These are phyloP conservation scores for Metschnikowia arizonensis DNA, from an alignment of 805 yeast species.

Conservation along the genomic window DNA sequence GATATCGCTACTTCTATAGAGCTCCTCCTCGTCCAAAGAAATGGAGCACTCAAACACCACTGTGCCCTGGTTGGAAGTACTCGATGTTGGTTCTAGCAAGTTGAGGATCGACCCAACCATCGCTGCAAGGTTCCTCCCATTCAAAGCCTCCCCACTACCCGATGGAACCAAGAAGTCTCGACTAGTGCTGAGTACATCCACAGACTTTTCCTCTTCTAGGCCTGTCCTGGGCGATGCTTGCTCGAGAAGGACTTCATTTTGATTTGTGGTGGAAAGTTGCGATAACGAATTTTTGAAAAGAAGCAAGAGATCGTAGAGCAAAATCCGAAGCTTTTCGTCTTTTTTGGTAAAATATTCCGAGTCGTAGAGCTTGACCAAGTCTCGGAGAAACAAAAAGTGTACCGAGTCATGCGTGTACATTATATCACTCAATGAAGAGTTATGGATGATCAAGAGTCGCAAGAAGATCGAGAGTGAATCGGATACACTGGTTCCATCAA, in stretches of 20 bases:
- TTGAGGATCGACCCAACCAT: slow-evolving; percentile 22
- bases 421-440: slow-evolving; percentile 41
- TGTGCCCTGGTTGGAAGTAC: slow-evolving; percentile 19
- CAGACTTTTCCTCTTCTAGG: background rate
- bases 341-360: slow-evolving; percentile 33
- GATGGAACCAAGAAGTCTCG: background rate
- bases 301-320: slow-evolving; percentile 55
- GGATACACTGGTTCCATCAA: slow-evolving; percentile 13
- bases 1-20: slow-evolving; percentile 30
- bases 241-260: slow-evolving; percentile 10
- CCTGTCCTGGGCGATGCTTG: background rate
- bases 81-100: slow-evolving; percentile 28
- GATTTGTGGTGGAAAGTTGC: slow-evolving; percentile 7
- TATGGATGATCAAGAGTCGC: slow-evolving; percentile 57
- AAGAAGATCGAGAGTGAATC: slow-evolving; percentile 45
- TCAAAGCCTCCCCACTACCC: slow-evolving; percentile 1
- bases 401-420: slow-evolving; percentile 39
- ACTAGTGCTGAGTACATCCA: background rate
- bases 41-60: slow-evolving; percentile 7
- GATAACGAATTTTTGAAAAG: slow-evolving; percentile 45
- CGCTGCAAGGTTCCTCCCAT: slow-evolving; percentile 2
- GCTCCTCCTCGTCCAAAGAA: slow-evolving; percentile 30
- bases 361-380: slow-evolving; percentile 44
- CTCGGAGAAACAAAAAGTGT: slow-evolving; percentile 46
- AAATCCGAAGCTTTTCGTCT: slow-evolving; percentile 49